Evolutionary conservation across 2,329 filamentous ascomycete species (phyloP), one percentile per base, ranked within the genome.

Genomic region (Aspergillus calidoustus): DNA sequence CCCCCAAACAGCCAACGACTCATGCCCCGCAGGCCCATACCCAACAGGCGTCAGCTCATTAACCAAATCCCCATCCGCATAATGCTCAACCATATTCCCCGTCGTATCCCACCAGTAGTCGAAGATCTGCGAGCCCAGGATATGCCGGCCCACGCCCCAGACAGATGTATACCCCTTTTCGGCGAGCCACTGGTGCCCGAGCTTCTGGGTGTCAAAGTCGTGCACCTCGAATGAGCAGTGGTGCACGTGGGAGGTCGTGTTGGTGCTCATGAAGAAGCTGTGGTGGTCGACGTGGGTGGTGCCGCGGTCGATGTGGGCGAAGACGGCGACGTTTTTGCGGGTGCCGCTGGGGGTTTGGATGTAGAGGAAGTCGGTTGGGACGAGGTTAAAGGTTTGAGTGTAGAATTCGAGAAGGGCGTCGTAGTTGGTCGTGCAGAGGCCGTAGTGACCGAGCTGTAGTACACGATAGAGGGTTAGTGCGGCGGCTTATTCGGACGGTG

Each of bases 191-290:
- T 84, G 78, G 64, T 86, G 83, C 0, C 83, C 83, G 1, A 85
- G 68, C 3, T 77, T 71, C 74, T 86, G 83, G 1, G 79, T 80
- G 60, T 85, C 83, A 54, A 82, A 83, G 62, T 85, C 81, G 50
- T 84, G 79, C 0, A 84, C 81, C 59, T 85, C 83, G 54, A 83
- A 85, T 0, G 72, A 76, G 43, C 76, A 77, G 67, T 85, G 83
- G 56, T 84, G 82, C 0, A 84, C 81, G 63, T 83, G 81, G 0
- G 70, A 64, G 31, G 65, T 63, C 51, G 43, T 4, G n/a, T 70
- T 69, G 0, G 67, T 65, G 19, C 63, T 71, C 65, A 86, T 75
- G 74, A 86, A 86, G 59, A 86, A 82, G 5, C 76, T 78, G 63
- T 86, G 84, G 64, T 86, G 84, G 67, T 86, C 84, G 0, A 81